Base-by-base conservation (phyloP, 805 yeast species). In the Zygotorulaspora danielsina region DNA sequence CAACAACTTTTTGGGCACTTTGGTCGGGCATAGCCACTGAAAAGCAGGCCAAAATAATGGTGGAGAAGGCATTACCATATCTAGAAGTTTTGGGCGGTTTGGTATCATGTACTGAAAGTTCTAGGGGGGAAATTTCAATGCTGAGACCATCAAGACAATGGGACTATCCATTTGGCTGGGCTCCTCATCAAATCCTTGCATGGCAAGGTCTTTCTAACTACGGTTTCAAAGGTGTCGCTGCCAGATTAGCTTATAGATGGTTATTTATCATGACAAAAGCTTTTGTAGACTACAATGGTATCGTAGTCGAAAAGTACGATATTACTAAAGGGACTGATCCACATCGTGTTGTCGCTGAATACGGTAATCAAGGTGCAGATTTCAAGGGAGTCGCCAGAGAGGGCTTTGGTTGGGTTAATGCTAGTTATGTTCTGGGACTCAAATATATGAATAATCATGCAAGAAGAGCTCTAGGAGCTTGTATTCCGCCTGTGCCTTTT, bases 121-220 rank as follows among this genome's bases (percentile, higher is more conserved):
- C 89, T 2, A 68, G 95, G 49, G 94, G 96, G 27, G 76, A 71
- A 18, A 65, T 85, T 25, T 76, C 81, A 1, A 63, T 84, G 12
- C 70, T 75, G 30, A 70, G 87, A 53, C 96, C 95, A n/a, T 77
- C 82, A 9, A 72, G 97, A 61, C 98, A 90, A 65, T 90, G 98
- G 98, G 98, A 90, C 61, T 93, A 82, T 61, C 98, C 98, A 2
- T 86, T 69, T 56, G 97, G 97, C 1, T 90, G 98, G 98, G 96
- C 97, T 0, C 97, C 98, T 3, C 97, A 93, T 59, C 98, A 90
- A 63, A 85, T 90, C 12, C 61, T 90, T 39, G 90, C 95, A 1
- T 90, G 98, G 98, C 75, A 75, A 32, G 97, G 97, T 0, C 69
- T 90, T 22, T 52, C 61, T 19, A 74, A 79, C 38, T 93, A 90